These are phyloP conservation scores for Phytopythium delawarense DNA, from an alignment of 352 stramenopile genomes.

Conservation along the genomic window DNA sequence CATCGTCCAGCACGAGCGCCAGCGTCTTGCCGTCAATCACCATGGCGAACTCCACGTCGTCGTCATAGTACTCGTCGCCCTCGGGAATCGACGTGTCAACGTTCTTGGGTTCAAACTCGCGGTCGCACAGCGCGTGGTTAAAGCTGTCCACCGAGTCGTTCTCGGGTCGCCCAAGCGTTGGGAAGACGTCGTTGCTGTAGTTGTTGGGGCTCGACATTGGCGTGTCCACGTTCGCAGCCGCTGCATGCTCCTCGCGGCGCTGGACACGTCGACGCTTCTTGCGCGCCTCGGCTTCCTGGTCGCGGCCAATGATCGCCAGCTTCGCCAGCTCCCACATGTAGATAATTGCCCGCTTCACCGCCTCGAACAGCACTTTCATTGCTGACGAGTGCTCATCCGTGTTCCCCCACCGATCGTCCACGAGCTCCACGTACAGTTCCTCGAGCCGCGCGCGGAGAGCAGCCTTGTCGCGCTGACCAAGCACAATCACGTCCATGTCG, in stretches of 20 bases:
- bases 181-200: constrained; percentile 69
- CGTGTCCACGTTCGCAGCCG: constrained; percentile 17
- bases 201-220: constrained; percentile 33
- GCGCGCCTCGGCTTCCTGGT: constrained; percentile 61
- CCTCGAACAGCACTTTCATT: constrained; percentile 71
- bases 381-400: constrained; percentile 79
- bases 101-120: constrained; percentile 68
- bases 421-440: constrained; percentile 82
- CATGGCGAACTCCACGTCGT: constrained; percentile 86
- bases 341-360: constrained; percentile 61
- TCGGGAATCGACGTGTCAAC: constrained; percentile 25
- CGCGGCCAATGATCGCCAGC: constrained; percentile 59
- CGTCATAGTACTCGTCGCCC: constrained; percentile 57
- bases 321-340: constrained; percentile 70
- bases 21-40: constrained; percentile 89
- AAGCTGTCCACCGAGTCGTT: constrained; percentile 56
- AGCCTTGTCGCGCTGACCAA: constrained; percentile 76
- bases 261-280: constrained; percentile 62
- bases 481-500: constrained; percentile 88
- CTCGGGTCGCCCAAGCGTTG: constrained; percentile 27
- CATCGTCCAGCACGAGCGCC: constrained; percentile 76
- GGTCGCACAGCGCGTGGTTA: constrained; percentile 54
- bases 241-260: constrained; percentile 41
- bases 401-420: constrained; percentile 82
- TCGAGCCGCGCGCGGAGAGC: constrained; percentile 73